Evolutionary conservation across 2,329 filamentous ascomycete species (phyloP).

Genomic region (Colletotrichum ledebouriae): DNA sequence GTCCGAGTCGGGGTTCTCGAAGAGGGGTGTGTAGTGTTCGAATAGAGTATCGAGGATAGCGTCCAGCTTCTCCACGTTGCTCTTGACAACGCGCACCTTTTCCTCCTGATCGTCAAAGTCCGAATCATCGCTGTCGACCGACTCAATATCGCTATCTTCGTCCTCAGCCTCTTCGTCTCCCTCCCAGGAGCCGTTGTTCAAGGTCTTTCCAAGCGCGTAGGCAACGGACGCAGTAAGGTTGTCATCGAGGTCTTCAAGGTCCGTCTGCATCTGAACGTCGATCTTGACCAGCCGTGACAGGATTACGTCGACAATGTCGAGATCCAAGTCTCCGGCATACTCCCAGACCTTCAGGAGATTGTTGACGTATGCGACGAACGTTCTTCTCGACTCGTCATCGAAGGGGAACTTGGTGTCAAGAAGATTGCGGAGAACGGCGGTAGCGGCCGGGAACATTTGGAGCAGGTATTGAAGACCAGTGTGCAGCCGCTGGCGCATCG

Average conservation of each 20-base stretch:
- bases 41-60: slow-evolving; percentile 91
- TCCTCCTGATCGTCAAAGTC: slow-evolving; percentile 73
- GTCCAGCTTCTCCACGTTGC: slow-evolving; percentile 92
- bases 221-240: slow-evolving; percentile 83
- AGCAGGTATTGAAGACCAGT: slow-evolving; percentile 81
- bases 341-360: slow-evolving; percentile 84
- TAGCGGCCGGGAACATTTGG: slow-evolving; percentile 84
- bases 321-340: slow-evolving; percentile 82
- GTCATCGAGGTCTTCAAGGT: slow-evolving; percentile 93
- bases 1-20: slow-evolving; percentile 76
- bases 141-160: slow-evolving; percentile 78
- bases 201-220: slow-evolving; percentile 60
- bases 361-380: slow-evolving; percentile 89
- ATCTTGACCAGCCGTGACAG: slow-evolving; percentile 91
- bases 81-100: slow-evolving; percentile 79
- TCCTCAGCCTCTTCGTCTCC: slow-evolving; percentile 69
- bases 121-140: slow-evolving; percentile 77
- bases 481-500: slow-evolving; percentile 82
- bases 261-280: slow-evolving; percentile 94
- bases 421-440: slow-evolving; percentile 76
- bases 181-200: slow-evolving; percentile 55
- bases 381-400: slow-evolving; percentile 79
- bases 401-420: slow-evolving; percentile 80
- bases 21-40: slow-evolving; percentile 80
- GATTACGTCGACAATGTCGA: slow-evolving; percentile 85